A percentile compares a stretch with the other conserved stretches of the same genome.
These are phyloP conservation scores for Neonectria ditissima DNA, from an alignment of 2,329 filamentous ascomycete species.

Conservation along the genomic window DNA sequence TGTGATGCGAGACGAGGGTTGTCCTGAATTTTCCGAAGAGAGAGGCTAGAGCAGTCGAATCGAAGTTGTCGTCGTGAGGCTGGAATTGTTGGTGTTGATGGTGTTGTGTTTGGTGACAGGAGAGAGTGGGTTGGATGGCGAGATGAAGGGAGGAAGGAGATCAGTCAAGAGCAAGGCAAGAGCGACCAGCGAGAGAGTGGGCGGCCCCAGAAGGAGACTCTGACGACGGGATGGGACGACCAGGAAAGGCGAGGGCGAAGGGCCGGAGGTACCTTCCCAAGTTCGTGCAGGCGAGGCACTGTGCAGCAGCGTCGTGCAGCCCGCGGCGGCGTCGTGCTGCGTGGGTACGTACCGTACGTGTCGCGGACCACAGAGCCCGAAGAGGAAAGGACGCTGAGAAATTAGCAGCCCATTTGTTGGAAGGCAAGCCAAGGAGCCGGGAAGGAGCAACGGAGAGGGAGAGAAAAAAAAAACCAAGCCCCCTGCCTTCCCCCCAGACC, in stretches of 20 bases:
- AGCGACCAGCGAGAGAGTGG: slow-evolving; percentile 18
- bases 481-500: slow-evolving; percentile 12
- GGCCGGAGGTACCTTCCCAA: slow-evolving; percentile 22
- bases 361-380: slow-evolving; percentile 32
- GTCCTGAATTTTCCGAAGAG: not conserved
- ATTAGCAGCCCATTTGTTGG: slow-evolving; percentile 38
- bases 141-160: slow-evolving; percentile 18
- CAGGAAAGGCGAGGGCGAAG: slow-evolving; percentile 23
- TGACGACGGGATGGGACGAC: slow-evolving; percentile 32
- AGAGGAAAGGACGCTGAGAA: slow-evolving; percentile 37
- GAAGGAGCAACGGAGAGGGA: slow-evolving; percentile 1
- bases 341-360: slow-evolving; percentile 12
- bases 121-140: slow-evolving; percentile 12
- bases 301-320: slow-evolving; percentile 22
- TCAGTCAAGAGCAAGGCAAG: slow-evolving; percentile 18
- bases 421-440: slow-evolving; percentile 19
- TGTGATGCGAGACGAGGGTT: slow-evolving; percentile 11
- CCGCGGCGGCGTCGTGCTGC: slow-evolving; percentile 17
- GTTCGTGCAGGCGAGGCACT: slow-evolving; percentile 15
- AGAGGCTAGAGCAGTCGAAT: not conserved
- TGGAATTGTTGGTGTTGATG: slow-evolving; percentile 1
- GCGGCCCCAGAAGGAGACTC: slow-evolving; percentile 30
- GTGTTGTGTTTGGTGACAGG: slow-evolving; percentile 21
- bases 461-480: slow-evolving; percentile 17
- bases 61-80: slow-evolving; percentile 18